A percentile compares a stretch with the other conserved stretches of the same genome.
phyloP scores from a whole-genome alignment of 1,139 yeast genomes.

The Martiniozyma asiatica region DNA sequence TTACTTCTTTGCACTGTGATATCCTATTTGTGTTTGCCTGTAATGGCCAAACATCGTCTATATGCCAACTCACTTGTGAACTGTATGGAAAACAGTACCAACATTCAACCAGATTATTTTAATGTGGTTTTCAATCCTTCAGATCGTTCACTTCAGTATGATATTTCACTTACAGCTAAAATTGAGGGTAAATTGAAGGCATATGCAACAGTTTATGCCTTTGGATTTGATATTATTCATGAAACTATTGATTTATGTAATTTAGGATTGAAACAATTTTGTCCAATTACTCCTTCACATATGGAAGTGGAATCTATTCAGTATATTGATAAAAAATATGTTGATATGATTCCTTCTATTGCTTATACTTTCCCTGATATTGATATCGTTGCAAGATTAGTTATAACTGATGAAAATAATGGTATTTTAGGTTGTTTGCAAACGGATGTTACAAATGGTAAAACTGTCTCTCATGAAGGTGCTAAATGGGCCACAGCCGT shows the following conservation, averaged over 20 bases:
- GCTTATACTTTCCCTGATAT: conserved; percentile 70
- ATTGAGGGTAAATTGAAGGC: conserved; percentile 48
- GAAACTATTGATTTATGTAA: conserved; percentile 42
- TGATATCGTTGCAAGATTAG: conserved; percentile 58
- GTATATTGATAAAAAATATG: conserved; percentile 36
- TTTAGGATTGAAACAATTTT: conserved; percentile 66
- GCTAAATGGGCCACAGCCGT: conserved; percentile 81
- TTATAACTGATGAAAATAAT: conserved; percentile 27
- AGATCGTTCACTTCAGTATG: conserved; percentile 45
- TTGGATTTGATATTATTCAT: conserved; percentile 55
- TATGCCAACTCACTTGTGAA: conserved; percentile 60
- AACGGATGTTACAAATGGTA: conserved; percentile 58
- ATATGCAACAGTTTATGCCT: conserved; percentile 56
- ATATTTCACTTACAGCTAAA: conserved; percentile 50
- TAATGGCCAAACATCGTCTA: too few relatives aligned
- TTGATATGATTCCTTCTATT: conserved; percentile 49
- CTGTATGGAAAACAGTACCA: conserved; percentile 53
- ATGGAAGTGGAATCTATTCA: conserved; percentile 57
- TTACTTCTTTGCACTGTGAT: neutral
- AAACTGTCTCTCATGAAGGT: conserved; percentile 62
- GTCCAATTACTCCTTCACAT: conserved; percentile 64
- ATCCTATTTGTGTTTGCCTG: conserved; percentile 1
- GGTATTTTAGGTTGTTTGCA: conserved; percentile 55
- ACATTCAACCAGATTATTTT: conserved; percentile 52
- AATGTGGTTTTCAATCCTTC: conserved; percentile 61